Evolutionary conservation across 306 rosid species (phyloP).

Genomic region (Trifolium pratense): DNA sequence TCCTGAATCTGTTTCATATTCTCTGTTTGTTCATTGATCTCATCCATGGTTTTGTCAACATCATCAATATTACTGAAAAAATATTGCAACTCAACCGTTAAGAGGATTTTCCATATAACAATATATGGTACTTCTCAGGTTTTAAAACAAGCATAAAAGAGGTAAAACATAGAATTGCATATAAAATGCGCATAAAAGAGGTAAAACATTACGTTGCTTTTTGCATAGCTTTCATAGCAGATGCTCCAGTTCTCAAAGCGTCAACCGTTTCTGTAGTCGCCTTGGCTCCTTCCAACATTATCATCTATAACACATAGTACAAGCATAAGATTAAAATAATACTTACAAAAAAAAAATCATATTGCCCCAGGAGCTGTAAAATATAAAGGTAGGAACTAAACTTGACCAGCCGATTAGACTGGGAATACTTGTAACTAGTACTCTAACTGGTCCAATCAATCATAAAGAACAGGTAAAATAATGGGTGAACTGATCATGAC

Average conservation of each 20-base stretch:
- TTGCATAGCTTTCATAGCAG: slow-evolving; percentile 99
- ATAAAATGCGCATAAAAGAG: too few species aligned
- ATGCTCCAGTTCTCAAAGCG: slow-evolving; percentile 95
- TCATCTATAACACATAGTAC: slow-evolving; percentile 69
- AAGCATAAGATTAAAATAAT: slow-evolving; percentile 28
- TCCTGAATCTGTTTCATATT: slow-evolving; percentile 98
- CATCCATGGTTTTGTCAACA: slow-evolving; percentile 99
- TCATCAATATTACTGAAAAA: slow-evolving; percentile 86
- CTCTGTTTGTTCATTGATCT: slow-evolving; percentile 95
- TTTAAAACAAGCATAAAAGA: slow-evolving; percentile 22
- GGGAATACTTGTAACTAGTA: neutral
- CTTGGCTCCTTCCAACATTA: slow-evolving; percentile 97
- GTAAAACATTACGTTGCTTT: slow-evolving; percentile 74
- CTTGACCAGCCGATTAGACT: neutral
- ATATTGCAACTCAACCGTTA: slow-evolving; percentile 25
- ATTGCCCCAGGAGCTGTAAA: neutral
- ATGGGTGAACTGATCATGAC: slow-evolving; percentile 4
- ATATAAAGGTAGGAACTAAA: neutral
- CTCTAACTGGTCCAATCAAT: slow-evolving; percentile 4
- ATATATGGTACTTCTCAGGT: slow-evolving; percentile 1
- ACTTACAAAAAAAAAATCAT: neutral
- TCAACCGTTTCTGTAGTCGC: slow-evolving; percentile 99
- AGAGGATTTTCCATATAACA: slow-evolving; percentile 7
- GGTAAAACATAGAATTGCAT: too few species aligned
- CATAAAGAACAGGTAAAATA: neutral